phyloP scores from a whole-genome alignment of 1,139 yeast genomes.

The Diutina ranongensis region DNA sequence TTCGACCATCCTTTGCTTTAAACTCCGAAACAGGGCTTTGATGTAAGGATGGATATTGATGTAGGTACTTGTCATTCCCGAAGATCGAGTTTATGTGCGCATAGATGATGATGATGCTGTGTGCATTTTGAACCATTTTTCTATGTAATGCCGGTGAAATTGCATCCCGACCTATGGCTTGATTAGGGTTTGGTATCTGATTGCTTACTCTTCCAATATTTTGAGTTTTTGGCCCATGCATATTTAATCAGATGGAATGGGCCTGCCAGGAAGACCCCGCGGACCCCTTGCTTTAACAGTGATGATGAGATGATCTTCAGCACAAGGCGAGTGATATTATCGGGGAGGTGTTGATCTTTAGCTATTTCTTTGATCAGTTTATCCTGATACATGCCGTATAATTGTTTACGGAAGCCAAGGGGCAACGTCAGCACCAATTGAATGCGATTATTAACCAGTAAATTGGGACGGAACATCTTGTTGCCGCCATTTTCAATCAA shows the following conservation, averaged over 20 bases:
- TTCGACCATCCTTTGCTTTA: no score
- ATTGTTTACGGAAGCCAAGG: background rate
- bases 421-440: constrained; percentile 1
- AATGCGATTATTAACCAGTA: background rate
- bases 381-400: constrained; percentile 8
- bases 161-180: no score
- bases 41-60: no score
- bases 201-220: constrained; percentile 2
- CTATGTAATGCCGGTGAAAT: no score
- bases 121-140: no score
- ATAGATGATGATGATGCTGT: no score
- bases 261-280: constrained; percentile 88
- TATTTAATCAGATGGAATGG: constrained; percentile 57
- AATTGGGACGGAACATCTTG: background rate
- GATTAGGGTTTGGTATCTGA: no score
- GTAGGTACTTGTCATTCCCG: no score
- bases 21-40: no score
- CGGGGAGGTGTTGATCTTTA: constrained; percentile 13
- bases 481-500: background rate
- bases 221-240: constrained; percentile 57
- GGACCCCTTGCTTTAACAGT: constrained; percentile 62
- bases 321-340: constrained; percentile 32
- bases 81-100: no score
- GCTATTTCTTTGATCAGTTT: constrained; percentile 1
- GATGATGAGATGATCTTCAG: constrained; percentile 55